These are phyloP conservation scores for Phytophthora brassicae DNA, from an alignment of 352 stramenopile genomes.

Conservation along the genomic window DNA sequence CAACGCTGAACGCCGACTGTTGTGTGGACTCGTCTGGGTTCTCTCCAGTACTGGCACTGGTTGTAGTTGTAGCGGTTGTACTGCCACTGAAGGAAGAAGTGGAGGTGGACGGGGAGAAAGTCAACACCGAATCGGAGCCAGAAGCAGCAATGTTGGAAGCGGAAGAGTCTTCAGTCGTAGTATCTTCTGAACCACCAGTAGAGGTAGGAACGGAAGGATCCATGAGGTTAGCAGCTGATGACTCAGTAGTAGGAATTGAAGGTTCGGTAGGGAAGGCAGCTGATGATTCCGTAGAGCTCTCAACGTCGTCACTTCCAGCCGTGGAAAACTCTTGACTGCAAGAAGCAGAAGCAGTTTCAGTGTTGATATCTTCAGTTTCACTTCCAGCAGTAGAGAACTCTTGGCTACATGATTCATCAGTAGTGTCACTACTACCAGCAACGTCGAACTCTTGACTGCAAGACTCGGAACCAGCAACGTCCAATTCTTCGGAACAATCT, in stretches of 20 bases:
- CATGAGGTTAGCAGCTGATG: constrained; percentile 5
- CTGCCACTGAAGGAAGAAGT: constrained; percentile 27
- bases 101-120: constrained; percentile 37
- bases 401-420: constrained; percentile 30
- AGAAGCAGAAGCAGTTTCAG: constrained; percentile 13
- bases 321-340: constrained; percentile 30
- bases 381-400: constrained; percentile 38
- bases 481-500: constrained; percentile 26
- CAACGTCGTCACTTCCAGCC: constrained; percentile 13
- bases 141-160: constrained; percentile 16
- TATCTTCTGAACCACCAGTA: not conserved
- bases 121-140: constrained; percentile 25
- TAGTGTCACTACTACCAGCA: too few relatives aligned
- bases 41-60: constrained; percentile 6
- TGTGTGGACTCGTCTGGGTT: constrained; percentile 4
- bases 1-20: constrained; percentile 34
- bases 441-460: constrained; percentile 28
- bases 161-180: not conserved
- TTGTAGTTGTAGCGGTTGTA: constrained; percentile 31
- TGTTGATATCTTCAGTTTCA: too few relatives aligned
- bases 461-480: constrained; percentile 38
- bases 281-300: not conserved
- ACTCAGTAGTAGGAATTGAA: constrained; percentile 2
- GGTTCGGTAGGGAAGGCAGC: not conserved
- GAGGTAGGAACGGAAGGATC: not conserved